These are phyloP conservation scores for Bothriochloa decipiens DNA, from an alignment of 176 grass and related monocot species.

Conservation along the genomic window DNA sequence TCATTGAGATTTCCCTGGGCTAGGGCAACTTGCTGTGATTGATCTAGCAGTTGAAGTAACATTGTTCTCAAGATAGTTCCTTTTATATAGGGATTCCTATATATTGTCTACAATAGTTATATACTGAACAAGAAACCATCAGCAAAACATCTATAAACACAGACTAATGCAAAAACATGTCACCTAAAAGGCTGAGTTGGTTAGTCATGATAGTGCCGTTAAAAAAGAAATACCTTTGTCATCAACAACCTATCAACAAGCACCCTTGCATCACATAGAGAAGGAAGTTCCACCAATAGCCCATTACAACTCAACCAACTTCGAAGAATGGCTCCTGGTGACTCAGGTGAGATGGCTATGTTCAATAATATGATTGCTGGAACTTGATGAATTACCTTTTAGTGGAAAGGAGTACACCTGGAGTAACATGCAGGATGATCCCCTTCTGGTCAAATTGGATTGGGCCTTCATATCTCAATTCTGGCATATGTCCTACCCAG, in stretches of 20 bases:
- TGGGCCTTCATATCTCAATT: too few relatives aligned
- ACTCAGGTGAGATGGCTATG: too few relatives aligned
- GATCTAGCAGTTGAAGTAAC: conserved; percentile 19
- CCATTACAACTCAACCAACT: background rate
- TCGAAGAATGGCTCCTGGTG: too few relatives aligned
- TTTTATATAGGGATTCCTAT: background rate
- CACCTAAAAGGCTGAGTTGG: background rate
- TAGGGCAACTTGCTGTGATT: background rate
- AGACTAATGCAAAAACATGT: background rate
- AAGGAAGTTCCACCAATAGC: background rate
- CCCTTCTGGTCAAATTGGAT: too few relatives aligned
- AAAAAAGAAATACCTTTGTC: conserved; percentile 26
- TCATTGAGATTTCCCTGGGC: conserved; percentile 18
- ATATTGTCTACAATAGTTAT: background rate
- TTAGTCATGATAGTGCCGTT: background rate
- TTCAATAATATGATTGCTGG: too few relatives aligned
- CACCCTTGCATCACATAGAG: background rate
- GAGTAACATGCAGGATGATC: too few relatives aligned
- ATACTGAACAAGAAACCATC: background rate
- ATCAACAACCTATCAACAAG: conserved; percentile 1
- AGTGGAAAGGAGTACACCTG: too few relatives aligned
- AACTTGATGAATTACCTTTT: too few relatives aligned
- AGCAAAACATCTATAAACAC: background rate
- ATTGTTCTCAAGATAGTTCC: background rate
- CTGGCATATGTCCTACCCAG: too few relatives aligned